Conservation (phyloP, 148 eudicot genomes). For the Amaranthus cruentus region DNA sequence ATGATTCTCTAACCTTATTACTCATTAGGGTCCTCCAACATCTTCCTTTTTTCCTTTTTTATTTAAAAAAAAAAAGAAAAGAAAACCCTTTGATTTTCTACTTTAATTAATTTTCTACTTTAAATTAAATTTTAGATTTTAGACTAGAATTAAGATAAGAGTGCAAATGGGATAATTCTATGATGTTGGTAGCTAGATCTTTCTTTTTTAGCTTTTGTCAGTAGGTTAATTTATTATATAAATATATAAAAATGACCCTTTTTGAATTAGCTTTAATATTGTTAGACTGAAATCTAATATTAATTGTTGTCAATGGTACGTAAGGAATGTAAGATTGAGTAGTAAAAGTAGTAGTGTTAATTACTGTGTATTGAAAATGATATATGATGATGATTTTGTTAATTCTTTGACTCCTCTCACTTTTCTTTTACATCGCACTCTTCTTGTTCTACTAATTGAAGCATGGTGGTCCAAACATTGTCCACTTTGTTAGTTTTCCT, state of each 20-base stretch:
- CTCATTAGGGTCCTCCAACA: constrained; percentile 11
- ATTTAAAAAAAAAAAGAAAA: background rate
- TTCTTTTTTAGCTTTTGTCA: constrained; percentile 24
- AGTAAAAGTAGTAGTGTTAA: constrained; percentile 9
- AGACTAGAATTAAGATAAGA: constrained; percentile 29
- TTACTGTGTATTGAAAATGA: constrained; percentile 27
- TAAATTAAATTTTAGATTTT: constrained; percentile 4
- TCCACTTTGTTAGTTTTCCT: background rate
- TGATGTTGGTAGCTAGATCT: constrained; percentile 27
- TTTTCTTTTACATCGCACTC: background rate
- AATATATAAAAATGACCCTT: background rate
- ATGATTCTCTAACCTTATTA: constrained; percentile 13
- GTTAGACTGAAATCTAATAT: constrained; percentile 5
- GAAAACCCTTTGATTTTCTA: background rate
- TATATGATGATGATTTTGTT: constrained; percentile 21
- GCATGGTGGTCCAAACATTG: constrained; percentile 19
- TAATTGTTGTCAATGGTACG: too few species aligned
- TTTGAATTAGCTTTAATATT: constrained; percentile 14
- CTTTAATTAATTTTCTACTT: constrained; percentile 13
- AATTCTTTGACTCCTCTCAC: constrained; percentile 23
- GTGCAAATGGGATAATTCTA: constrained; percentile 43
- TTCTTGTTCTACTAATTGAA: background rate
- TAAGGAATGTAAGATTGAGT: background rate
- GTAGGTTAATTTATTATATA: background rate
- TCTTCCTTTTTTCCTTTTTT: constrained; percentile 16